phyloP scores from a whole-genome alignment of 139 green algal genomes.

The Parachlorella kessleri region DNA sequence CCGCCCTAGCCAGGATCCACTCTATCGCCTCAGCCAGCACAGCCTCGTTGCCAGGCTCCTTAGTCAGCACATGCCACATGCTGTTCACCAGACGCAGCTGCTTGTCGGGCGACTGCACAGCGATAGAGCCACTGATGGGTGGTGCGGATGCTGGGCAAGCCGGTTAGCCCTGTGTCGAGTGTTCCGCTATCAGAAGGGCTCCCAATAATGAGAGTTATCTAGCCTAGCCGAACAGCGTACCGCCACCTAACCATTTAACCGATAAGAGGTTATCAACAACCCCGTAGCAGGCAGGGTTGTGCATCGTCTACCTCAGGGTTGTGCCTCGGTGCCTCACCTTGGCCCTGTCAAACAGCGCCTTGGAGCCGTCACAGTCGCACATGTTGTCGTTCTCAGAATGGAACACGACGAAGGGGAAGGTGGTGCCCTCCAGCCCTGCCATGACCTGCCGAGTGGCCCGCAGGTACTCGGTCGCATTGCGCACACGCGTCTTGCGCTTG shows the following conservation, averaged over 20 bases:
- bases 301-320: no score
- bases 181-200: not conserved
- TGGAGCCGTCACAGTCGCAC: constrained; percentile 64
- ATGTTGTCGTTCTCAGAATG: constrained; percentile 69
- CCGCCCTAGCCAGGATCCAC: constrained; percentile 34
- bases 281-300: no score
- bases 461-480: constrained; percentile 60
- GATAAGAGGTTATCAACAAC: no score
- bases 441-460: constrained; percentile 36
- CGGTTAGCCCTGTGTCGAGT: not conserved
- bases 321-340: constrained; percentile 12
- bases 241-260: no score
- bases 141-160: not conserved
- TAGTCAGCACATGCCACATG: constrained; percentile 74
- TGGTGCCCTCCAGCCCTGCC: not conserved
- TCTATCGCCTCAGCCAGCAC: constrained; percentile 38
- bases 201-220: no score
- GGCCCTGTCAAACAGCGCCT: constrained; percentile 35
- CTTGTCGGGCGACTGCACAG: constrained; percentile 59
- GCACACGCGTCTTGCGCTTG: constrained; percentile 41
- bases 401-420: constrained; percentile 59
- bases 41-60: constrained; percentile 61
- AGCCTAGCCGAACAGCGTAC: no score
- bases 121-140: no score
- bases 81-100: constrained; percentile 53